Percentiles rank a stretch among this genome's conserved stretches.
Evolutionary conservation across 306 rosid genomes (phyloP).

Genomic region (Castanopsis chinensis): DNA sequence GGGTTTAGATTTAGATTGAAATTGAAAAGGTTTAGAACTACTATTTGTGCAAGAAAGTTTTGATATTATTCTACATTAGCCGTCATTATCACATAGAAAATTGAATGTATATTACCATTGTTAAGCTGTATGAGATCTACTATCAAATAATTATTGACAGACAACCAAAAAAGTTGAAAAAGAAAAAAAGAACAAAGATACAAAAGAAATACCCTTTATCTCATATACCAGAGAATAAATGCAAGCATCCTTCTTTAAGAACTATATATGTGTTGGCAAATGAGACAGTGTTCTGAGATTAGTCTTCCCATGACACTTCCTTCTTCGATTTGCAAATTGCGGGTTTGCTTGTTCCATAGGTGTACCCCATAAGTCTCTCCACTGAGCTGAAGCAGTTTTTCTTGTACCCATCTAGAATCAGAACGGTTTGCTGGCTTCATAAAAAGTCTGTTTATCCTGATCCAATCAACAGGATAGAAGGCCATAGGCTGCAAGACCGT

Average conservation of each 20-base stretch:
- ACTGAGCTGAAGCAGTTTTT: constrained; percentile 46
- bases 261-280: constrained; percentile 34
- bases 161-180: no score
- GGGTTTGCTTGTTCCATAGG: constrained; percentile 76
- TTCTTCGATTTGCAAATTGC: constrained; percentile 47
- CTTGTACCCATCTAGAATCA: constrained; percentile 53
- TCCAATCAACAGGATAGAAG: constrained; percentile 73
- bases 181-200: background rate
- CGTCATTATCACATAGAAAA: background rate
- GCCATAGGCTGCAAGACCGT: constrained; percentile 53
- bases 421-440: constrained; percentile 34
- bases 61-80: background rate
- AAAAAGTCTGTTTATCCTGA: constrained; percentile 42
- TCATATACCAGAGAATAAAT: background rate
- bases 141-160: no score
- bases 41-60: constrained; percentile 32
- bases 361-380: constrained; percentile 59
- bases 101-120: background rate
- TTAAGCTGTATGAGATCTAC: no score
- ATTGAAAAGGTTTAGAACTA: constrained; percentile 48
- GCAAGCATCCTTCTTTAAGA: background rate
- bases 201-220: background rate
- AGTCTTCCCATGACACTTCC: constrained; percentile 64
- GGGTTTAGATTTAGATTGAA: constrained; percentile 44
- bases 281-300: constrained; percentile 47